These are phyloP conservation scores for Cystobasidium sp. DNA, from an alignment of 1,284 basidiomycete species.

Conservation along the genomic window DNA sequence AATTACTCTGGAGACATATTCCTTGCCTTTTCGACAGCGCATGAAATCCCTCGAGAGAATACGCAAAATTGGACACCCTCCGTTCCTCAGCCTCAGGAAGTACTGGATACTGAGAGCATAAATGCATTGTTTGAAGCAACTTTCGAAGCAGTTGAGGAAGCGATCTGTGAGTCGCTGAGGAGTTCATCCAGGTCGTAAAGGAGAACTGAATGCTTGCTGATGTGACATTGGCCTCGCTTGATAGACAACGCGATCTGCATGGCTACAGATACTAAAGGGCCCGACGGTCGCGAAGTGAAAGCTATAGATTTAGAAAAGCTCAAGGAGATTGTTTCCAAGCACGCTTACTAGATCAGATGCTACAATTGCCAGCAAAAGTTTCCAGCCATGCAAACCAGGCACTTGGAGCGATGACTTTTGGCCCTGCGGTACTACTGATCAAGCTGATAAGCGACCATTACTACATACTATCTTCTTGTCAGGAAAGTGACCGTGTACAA, in stretches of 20 bases:
- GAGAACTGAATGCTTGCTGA: not conserved
- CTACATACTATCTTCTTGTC: no score
- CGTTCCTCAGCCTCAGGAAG: constrained; percentile 40
- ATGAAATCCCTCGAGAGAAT: constrained; percentile 32
- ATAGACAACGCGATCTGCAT: constrained; percentile 42
- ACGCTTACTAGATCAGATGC: constrained; percentile 21
- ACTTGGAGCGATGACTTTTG: no score
- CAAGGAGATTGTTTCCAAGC: constrained; percentile 21
- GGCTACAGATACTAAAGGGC: constrained; percentile 39
- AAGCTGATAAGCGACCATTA: no score
- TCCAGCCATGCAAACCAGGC: no score
- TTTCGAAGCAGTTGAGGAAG: constrained; percentile 49
- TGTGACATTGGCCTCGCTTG: not conserved
- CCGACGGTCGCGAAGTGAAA: constrained; percentile 38
- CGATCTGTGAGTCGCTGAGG: constrained; percentile 40
- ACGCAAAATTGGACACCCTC: constrained; percentile 43
- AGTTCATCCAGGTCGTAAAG: not conserved
- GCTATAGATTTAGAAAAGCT: constrained; percentile 40
- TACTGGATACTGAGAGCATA: constrained; percentile 46
- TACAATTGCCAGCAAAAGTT: not conserved
- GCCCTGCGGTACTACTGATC: no score
- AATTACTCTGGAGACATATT: constrained; percentile 51
- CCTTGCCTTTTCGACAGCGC: constrained; percentile 49
- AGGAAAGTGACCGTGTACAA: no score
- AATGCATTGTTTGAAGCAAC: constrained; percentile 48